A percentile compares a stretch with the other conserved stretches of the same genome.
Evolutionary conservation across 306 rosid genomes (phyloP).

Genomic region (Herpetospermum pedunculosum): DNA sequence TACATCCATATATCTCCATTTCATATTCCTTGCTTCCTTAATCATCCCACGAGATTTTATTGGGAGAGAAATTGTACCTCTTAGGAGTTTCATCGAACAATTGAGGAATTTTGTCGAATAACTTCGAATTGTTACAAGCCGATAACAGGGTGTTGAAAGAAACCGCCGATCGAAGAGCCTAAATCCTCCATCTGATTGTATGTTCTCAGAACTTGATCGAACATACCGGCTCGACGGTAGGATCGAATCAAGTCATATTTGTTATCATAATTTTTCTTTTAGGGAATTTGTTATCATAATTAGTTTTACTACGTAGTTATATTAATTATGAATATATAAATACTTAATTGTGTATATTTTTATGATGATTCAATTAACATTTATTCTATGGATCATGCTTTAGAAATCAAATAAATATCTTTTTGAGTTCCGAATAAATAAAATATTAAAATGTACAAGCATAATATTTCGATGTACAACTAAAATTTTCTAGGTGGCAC

Average conservation of each 20-base stretch:
- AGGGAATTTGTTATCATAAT: too few relatives aligned
- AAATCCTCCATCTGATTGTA: constrained; percentile 43
- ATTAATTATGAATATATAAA: too few relatives aligned
- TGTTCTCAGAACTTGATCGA: constrained; percentile 42
- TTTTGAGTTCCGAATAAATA: too few relatives aligned
- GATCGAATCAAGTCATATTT: constrained; percentile 59
- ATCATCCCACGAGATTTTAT: constrained; percentile 46
- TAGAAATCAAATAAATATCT: too few relatives aligned
- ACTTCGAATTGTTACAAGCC: constrained; percentile 29
- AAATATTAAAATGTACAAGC: too few relatives aligned
- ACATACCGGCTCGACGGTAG: constrained; percentile 50
- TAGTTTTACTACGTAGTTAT: too few relatives aligned
- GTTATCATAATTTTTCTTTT: too few relatives aligned
- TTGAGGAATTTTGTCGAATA: constrained; percentile 27
- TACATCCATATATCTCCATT: constrained; percentile 29
- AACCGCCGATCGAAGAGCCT: constrained; percentile 42
- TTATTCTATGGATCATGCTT: too few relatives aligned
- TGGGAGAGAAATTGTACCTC: constrained; percentile 28
- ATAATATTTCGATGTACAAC: too few relatives aligned
- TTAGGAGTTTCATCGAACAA: constrained; percentile 44
- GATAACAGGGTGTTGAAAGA: constrained; percentile 50
- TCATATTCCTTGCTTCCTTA: constrained; percentile 38
- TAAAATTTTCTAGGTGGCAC: too few relatives aligned
- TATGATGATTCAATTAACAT: too few relatives aligned
- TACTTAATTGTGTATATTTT: too few relatives aligned